Evolutionary conservation across 192 early-diverging fungal genomes (phyloP).

Genomic region (Linnemannia schmuckeri): DNA sequence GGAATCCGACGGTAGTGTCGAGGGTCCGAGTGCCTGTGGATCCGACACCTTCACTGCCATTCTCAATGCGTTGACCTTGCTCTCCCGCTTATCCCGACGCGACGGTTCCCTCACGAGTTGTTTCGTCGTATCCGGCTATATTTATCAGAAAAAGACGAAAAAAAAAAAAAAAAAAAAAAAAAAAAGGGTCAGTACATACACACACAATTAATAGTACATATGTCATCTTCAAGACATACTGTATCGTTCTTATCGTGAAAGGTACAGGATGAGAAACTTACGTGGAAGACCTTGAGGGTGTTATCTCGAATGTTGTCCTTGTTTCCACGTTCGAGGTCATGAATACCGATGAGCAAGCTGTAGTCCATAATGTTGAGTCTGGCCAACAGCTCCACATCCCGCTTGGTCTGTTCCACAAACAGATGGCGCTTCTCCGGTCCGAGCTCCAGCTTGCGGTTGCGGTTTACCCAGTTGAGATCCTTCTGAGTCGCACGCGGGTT

Average conservation of each 20-base stretch:
- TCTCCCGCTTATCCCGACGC: constrained; percentile 62
- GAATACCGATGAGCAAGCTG: constrained; percentile 93
- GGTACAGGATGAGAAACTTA: constrained; percentile 22
- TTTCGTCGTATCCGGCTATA: constrained; percentile 63
- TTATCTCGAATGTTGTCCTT: constrained; percentile 91
- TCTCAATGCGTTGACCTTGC: constrained; percentile 66
- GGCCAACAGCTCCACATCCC: constrained; percentile 84
- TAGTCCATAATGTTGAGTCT: constrained; percentile 98
- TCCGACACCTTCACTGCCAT: constrained; percentile 71
- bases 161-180: background rate
- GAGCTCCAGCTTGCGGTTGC: constrained; percentile 80
- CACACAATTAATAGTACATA: background rate
- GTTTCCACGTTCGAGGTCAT: constrained; percentile 89
- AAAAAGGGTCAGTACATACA: background rate
- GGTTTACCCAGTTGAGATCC: constrained; percentile 95
- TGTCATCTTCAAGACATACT: background rate
- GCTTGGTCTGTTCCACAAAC: constrained; percentile 89
- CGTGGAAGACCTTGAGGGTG: constrained; percentile 85
- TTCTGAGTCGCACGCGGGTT: constrained; percentile 95
- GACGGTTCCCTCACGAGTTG: constrained; percentile 59
- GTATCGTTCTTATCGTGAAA: background rate
- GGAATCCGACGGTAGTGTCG: constrained; percentile 67
- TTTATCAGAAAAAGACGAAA: background rate
- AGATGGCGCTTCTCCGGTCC: constrained; percentile 84
- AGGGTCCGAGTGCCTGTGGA: constrained; percentile 68